Base-by-base conservation (phyloP, 495 filamentous ascomycete genomes). In the Tuber borchii region DNA sequence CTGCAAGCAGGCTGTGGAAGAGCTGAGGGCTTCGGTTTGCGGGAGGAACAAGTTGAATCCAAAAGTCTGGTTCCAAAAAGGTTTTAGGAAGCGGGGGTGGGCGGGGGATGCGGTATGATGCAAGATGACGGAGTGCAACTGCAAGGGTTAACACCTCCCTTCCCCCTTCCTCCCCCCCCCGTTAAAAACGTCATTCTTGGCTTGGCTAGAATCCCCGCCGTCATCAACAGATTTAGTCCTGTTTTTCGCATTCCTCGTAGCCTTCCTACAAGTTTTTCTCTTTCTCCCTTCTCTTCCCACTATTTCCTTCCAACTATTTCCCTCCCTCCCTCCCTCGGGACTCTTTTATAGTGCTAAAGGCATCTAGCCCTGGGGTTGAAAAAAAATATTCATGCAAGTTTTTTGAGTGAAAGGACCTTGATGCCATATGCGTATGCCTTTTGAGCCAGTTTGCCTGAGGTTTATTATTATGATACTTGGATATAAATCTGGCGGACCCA, bases 61-160 rank as follows among this genome's bases (percentile, higher is more conserved):
- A 31, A 65, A 31, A 65, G 19, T n/a, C 48, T 6, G 26, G n/a
- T 6, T 65, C 12, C n/a, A 65, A 65, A 31, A 43, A 31, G 56
- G 9, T 61, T 61, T 26, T 16, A 61, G 26, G n/a, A 2, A 14
- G 16, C 12, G 17, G 12, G 17, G 4, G n/a, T 65, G n/a, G 56
- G 34, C 56, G 56, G 56, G 56, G 12, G 56, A 65, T 65, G 1
- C 16, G 26, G 56, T 65, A 65, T 65, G 56, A 65, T 65, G 56
- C 56, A 65, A 65, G 56, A 65, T 65, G 56, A 65, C 56, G 56
- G 56, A 65, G 56, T 3, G 56, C 56, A 65, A 65, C 26, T 6
- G 26, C 56, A 65, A 31, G 56, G 56, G 26, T 65, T 1, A 17
- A 65, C 56, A 31, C 56, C 26, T 26, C 56, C 31, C n/a, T 48